Percentiles rank a stretch among this genome's conserved stretches.
These are phyloP conservation scores for Mycena belliarum DNA, from an alignment of 768 basidiomycete genomes.

Conservation along the genomic window DNA sequence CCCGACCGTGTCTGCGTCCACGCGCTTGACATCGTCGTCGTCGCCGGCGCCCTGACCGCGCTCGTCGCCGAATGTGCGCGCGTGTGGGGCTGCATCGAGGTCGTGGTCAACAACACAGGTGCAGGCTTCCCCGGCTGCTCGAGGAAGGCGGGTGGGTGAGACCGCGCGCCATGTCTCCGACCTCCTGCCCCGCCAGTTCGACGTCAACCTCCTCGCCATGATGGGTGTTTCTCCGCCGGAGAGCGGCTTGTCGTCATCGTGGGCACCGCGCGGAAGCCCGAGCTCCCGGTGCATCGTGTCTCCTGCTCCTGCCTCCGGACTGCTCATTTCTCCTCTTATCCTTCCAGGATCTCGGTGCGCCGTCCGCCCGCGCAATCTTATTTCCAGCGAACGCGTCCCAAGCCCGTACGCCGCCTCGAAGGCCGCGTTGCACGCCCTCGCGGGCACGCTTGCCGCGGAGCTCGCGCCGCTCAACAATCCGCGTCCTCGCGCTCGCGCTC, in stretches of 20 bases:
- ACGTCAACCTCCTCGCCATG: conserved; percentile 45
- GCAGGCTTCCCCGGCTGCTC: conserved; percentile 29
- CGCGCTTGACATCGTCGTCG: conserved; percentile 31
- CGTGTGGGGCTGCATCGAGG: conserved; percentile 43
- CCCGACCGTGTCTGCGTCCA: conserved; percentile 48
- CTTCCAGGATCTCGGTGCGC: conserved; percentile 17
- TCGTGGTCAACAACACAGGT: conserved; percentile 50
- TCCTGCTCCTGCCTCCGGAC: neutral
- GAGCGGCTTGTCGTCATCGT: conserved; percentile 43
- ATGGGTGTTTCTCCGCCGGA: conserved; percentile 43
- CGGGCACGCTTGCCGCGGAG: conserved; percentile 40
- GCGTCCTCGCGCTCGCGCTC: conserved; percentile 42
- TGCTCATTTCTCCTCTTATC: neutral
- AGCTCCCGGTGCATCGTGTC: conserved; percentile 32
- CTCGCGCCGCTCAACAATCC: conserved; percentile 38
- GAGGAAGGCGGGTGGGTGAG: conserved; percentile 47
- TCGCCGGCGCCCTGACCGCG: conserved; percentile 23
- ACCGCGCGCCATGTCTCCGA: conserved; percentile 4
- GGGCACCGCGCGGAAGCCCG: conserved; percentile 39
- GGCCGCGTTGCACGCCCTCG: conserved; percentile 42
- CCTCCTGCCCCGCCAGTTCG: conserved; percentile 34
- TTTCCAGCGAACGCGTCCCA: too few species aligned
- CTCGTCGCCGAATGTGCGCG: conserved; percentile 35
- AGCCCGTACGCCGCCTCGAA: conserved; percentile 42
- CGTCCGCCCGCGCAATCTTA: neutral